Evolutionary conservation across 192 early-diverging fungal species (phyloP).

Genomic region (Allomyces macrogynus): DNA sequence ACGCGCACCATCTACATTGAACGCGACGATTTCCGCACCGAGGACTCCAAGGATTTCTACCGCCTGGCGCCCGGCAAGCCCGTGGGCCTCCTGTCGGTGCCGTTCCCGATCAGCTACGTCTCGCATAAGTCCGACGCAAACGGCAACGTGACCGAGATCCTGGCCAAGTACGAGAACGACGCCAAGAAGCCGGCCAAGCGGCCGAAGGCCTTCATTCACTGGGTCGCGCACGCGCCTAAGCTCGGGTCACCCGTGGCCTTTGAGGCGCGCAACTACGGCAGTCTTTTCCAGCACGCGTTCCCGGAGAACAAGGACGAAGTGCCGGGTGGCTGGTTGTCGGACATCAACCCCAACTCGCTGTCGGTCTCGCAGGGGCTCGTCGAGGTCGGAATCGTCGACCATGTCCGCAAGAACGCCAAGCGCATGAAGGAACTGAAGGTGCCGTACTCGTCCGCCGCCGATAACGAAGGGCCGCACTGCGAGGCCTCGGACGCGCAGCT

Average conservation of each 20-base stretch:
- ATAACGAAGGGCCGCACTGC: slow-evolving; percentile 15
- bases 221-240: slow-evolving; percentile 73
- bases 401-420: slow-evolving; percentile 26
- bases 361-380: slow-evolving; percentile 38
- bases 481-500: slow-evolving; percentile 27
- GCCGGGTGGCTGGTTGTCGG: slow-evolving; percentile 76
- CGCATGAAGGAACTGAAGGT: background rate
- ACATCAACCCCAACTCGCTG: slow-evolving; percentile 66
- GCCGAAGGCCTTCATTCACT: slow-evolving; percentile 98
- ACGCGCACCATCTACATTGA: slow-evolving; percentile 87
- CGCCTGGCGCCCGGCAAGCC: slow-evolving; percentile 80
- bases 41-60: slow-evolving; percentile 85
- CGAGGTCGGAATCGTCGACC: slow-evolving; percentile 62
- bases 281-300: slow-evolving; percentile 77
- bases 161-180: slow-evolving; percentile 58
- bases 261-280: slow-evolving; percentile 66
- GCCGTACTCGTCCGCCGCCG: background rate
- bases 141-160: slow-evolving; percentile 66
- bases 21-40: slow-evolving; percentile 76
- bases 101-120: slow-evolving; percentile 71
- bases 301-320: slow-evolving; percentile 56
- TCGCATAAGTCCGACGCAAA: slow-evolving; percentile 49
- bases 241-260: slow-evolving; percentile 65
- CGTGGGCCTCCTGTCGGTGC: slow-evolving; percentile 78
- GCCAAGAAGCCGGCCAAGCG: slow-evolving; percentile 31